A percentile compares a stretch with the other conserved stretches of the same genome.
Evolutionary conservation across 345 rosid genomes (phyloP).

Genomic region (Boechera stricta): DNA sequence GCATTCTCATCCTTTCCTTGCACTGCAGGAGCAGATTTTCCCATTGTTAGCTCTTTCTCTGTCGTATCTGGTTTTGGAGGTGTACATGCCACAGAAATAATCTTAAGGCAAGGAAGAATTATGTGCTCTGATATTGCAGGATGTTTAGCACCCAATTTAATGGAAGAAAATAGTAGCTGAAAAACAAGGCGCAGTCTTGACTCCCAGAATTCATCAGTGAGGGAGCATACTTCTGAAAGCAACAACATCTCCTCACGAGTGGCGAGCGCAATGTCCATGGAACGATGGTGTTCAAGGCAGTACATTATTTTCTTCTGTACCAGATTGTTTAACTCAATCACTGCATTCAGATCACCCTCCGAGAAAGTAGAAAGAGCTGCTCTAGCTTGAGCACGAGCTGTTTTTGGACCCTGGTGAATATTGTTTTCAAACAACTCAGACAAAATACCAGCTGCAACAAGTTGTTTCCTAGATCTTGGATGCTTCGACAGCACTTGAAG

Average conservation of each 20-base stretch:
- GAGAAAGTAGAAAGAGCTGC: constrained; percentile 93
- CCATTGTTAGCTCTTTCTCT: constrained; percentile 71
- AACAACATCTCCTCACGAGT: constrained; percentile 92
- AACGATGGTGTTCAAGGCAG: constrained; percentile 98
- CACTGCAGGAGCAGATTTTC: constrained; percentile 55
- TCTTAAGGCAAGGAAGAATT: constrained; percentile 96
- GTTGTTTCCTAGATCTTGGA: constrained; percentile 81
- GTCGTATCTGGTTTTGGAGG: constrained; percentile 95
- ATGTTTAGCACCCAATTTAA: constrained; percentile 96
- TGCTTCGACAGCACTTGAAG: constrained; percentile 86
- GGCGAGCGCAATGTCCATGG: constrained; percentile 93
- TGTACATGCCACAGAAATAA: constrained; percentile 92
- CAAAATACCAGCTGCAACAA: constrained; percentile 86
- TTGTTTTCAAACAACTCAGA: constrained; percentile 94
- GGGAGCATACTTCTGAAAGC: constrained; percentile 96
- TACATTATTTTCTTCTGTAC: constrained; percentile 95
- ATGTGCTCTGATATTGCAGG: constrained; percentile 98
- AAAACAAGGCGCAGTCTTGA: constrained; percentile 92
- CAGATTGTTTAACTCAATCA: constrained; percentile 82
- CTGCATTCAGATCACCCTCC: constrained; percentile 85
- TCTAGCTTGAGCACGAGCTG: constrained; percentile 92
- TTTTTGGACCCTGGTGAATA: constrained; percentile 97
- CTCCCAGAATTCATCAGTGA: constrained; percentile 98
- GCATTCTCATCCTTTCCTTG: constrained; percentile 73
- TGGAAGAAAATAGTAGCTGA: constrained; percentile 90